These are phyloP conservation scores for Rhodosporidiobolus sp. DNA, from an alignment of 768 basidiomycete species.

Conservation along the genomic window DNA sequence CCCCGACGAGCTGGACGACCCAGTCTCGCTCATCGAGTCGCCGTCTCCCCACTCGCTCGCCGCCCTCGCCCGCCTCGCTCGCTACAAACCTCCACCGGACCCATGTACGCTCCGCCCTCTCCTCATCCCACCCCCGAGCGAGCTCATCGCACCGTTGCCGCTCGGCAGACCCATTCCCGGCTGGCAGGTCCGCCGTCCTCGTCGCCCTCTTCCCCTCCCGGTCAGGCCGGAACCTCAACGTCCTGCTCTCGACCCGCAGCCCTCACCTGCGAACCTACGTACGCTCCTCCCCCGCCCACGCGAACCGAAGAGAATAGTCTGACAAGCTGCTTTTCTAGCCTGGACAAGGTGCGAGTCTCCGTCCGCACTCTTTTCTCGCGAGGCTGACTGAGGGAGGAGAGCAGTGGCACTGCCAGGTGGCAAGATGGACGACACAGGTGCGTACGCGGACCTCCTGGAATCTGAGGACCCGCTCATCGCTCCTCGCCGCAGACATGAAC, in stretches of 20 bases:
- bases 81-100: slow-evolving; percentile 26
- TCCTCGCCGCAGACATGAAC: slow-evolving; percentile 19
- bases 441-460: fast-evolving
- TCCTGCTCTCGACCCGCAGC: slow-evolving; percentile 31
- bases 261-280: slow-evolving; percentile 22
- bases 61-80: slow-evolving; percentile 22
- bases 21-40: slow-evolving; percentile 17
- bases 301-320: neutral
- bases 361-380: neutral
- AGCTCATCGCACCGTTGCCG: too few species aligned
- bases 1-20: slow-evolving; percentile 4
- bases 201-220: slow-evolving; percentile 30
- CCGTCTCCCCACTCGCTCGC: slow-evolving; percentile 14
- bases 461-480: neutral
- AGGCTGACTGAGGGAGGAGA: neutral
- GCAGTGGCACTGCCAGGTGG: slow-evolving; percentile 35
- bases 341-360: slow-evolving; percentile 19
- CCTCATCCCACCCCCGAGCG: neutral
- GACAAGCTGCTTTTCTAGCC: neutral
- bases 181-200: slow-evolving; percentile 30
- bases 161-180: slow-evolving; percentile 19
- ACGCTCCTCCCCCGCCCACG: neutral
- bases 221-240: slow-evolving; percentile 32
- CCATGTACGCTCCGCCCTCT: neutral
- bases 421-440: slow-evolving; percentile 36